Conservation (phyloP, 495 filamentous ascomycete genomes). For the Acidomyces sp. region DNA sequence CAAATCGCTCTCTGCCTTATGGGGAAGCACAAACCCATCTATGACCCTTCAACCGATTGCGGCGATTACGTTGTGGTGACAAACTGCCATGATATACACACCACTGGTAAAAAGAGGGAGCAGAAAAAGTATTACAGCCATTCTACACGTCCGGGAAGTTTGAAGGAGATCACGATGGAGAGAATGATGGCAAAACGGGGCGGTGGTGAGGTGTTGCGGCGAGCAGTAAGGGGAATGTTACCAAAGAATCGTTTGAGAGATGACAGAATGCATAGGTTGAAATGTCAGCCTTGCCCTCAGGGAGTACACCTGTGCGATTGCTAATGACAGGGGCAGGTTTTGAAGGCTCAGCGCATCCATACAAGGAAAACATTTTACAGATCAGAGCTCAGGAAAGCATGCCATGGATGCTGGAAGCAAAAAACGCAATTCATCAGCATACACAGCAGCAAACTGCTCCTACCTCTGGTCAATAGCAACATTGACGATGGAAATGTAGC, state of each 20-base stretch:
- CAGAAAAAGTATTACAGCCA: slow-evolving; percentile 94
- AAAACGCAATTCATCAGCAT: slow-evolving; percentile 20
- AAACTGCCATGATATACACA: slow-evolving; percentile 71
- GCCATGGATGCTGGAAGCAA: slow-evolving; percentile 34
- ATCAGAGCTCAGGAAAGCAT: slow-evolving; percentile 33
- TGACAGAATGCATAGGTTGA: slow-evolving; percentile 72
- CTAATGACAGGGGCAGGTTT: slow-evolving; percentile 46
- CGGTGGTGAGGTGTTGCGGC: slow-evolving; percentile 81
- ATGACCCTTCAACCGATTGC: slow-evolving; percentile 86
- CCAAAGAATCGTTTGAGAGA: slow-evolving; percentile 90
- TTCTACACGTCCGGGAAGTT: slow-evolving; percentile 74
- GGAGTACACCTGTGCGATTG: slow-evolving; percentile 3
- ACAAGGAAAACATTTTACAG: slow-evolving; percentile 72
- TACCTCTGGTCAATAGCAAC: no score
- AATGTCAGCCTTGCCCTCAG: slow-evolving; percentile 44
- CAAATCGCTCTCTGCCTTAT: slow-evolving; percentile 84
- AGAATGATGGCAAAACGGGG: slow-evolving; percentile 86
- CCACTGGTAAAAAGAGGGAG: slow-evolving; percentile 78
- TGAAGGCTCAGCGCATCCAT: slow-evolving; percentile 81
- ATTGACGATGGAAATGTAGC: no score
- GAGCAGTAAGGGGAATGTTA: slow-evolving; percentile 91
- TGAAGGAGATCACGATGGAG: slow-evolving; percentile 88
- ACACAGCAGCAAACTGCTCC: no score
- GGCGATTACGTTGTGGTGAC: slow-evolving; percentile 96
- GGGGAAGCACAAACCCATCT: slow-evolving; percentile 99